These are phyloP conservation scores for Claviceps citrina DNA, from an alignment of 2,329 filamentous ascomycete species.

Conservation along the genomic window DNA sequence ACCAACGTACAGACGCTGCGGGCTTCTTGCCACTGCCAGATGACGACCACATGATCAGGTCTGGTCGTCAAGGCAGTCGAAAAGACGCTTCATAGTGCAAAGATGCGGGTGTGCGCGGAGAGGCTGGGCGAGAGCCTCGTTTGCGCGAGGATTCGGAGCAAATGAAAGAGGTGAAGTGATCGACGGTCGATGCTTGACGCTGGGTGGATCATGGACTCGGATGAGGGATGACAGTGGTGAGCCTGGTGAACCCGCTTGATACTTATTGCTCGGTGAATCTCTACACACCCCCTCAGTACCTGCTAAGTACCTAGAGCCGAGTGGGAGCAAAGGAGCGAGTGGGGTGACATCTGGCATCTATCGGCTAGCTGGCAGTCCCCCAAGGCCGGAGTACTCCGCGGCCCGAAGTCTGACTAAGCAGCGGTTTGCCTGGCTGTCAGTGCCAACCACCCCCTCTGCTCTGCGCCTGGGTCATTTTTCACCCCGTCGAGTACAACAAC, in stretches of 20 bases:
- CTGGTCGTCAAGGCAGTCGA: slow-evolving; percentile 13
- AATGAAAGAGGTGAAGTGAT: background rate
- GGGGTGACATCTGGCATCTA: no score
- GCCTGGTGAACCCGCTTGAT: no score
- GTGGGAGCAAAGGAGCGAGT: no score
- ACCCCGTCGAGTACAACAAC: no score
- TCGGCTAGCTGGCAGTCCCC: no score
- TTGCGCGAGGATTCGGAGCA: slow-evolving; percentile 3
- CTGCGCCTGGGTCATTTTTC: background rate
- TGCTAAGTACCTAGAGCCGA: no score
- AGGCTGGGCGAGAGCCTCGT: slow-evolving; percentile 12
- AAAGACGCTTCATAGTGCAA: slow-evolving; percentile 18
- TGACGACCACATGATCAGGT: slow-evolving; percentile 45
- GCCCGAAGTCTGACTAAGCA: background rate
- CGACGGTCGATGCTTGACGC: background rate
- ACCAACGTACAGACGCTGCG: slow-evolving; percentile 48
- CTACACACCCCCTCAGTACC: no score
- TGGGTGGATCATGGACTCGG: no score
- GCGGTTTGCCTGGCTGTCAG: background rate
- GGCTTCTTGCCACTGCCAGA: slow-evolving; percentile 54
- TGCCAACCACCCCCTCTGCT: background rate
- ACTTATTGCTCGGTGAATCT: no score
- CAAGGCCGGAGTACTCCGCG: background rate
- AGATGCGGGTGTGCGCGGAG: slow-evolving; percentile 9
- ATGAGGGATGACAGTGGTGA: no score